Conservation (phyloP, 257 asterid genomes). For the Ophiorrhiza pumila region DNA sequence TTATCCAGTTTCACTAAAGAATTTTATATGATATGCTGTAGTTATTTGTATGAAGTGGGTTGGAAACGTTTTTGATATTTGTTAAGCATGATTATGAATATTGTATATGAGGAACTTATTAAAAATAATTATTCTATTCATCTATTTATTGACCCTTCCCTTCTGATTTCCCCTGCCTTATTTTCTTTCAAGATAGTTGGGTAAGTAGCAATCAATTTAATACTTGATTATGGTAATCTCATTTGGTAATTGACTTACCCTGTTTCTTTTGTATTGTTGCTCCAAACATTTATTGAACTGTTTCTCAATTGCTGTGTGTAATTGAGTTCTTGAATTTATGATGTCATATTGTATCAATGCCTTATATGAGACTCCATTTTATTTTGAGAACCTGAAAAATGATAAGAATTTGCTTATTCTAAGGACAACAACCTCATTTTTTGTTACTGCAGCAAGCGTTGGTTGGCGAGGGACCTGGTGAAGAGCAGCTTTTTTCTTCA, state of each 20-base stretch:
- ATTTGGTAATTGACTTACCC: not conserved
- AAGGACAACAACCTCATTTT: not conserved
- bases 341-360: not conserved
- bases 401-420: not conserved
- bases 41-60: not conserved
- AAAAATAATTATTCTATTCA: no score
- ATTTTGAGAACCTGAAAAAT: not conserved
- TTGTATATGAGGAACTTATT: no score
- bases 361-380: not conserved
- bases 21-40: not conserved
- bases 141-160: no score
- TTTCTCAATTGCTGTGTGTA: not conserved
- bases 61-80: not conserved
- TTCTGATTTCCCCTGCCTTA: no score
- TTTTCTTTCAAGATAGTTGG: no score
- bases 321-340: not conserved
- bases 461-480: conserved; percentile 97
- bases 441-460: conserved; percentile 75
- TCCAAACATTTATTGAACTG: not conserved
- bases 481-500: conserved; percentile 79
- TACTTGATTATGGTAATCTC: not conserved
- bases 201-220: no score
- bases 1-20: no score
- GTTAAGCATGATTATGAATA: no score
- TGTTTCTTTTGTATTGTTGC: not conserved